These are phyloP conservation scores for Boletellus sp. DNA, from an alignment of 768 basidiomycete genomes.

Conservation along the genomic window DNA sequence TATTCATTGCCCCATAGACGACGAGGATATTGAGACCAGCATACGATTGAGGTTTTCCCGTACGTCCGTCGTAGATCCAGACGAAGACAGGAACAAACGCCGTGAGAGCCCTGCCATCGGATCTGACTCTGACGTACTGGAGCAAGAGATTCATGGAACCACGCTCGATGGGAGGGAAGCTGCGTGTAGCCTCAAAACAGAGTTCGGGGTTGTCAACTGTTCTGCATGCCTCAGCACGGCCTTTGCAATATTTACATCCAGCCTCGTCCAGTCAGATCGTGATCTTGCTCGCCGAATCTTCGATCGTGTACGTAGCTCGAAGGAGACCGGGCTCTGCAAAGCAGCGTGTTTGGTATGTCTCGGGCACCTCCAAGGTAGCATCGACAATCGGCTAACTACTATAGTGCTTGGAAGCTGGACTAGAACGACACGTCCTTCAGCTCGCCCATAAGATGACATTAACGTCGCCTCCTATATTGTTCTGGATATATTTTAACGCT, in stretches of 20 bases:
- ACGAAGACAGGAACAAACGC: slow-evolving; percentile 9
- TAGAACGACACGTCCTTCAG: slow-evolving; percentile 23
- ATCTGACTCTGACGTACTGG: slow-evolving; percentile 13
- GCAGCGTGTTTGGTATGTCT: slow-evolving; percentile 31
- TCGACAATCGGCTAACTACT: slow-evolving; percentile 2
- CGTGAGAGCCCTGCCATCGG: slow-evolving; percentile 11
- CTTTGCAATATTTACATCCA: slow-evolving; percentile 18
- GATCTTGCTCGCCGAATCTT: slow-evolving; percentile 17
- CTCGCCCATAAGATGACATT: slow-evolving; percentile 44
- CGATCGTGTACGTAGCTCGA: slow-evolving; percentile 10
- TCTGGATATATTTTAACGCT: slow-evolving; percentile 63
- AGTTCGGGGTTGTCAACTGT: slow-evolving; percentile 32
- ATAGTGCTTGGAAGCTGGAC: slow-evolving; percentile 14
- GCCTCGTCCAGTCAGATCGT: slow-evolving; percentile 20
- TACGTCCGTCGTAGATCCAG: slow-evolving; percentile 10
- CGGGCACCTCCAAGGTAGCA: background rate
- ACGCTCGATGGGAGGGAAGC: slow-evolving; percentile 41
- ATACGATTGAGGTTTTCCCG: slow-evolving; percentile 45
- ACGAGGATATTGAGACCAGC: slow-evolving; percentile 77
- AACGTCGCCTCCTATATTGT: slow-evolving; percentile 50
- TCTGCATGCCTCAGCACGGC: slow-evolving; percentile 25
- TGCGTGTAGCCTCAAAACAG: slow-evolving; percentile 41
- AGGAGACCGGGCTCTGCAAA: slow-evolving; percentile 28
- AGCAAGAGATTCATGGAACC: slow-evolving; percentile 39
- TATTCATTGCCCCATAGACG: slow-evolving; percentile 46